phyloP scores from a whole-genome alignment of 148 eudicot genomes.

The Bassia scoparia region DNA sequence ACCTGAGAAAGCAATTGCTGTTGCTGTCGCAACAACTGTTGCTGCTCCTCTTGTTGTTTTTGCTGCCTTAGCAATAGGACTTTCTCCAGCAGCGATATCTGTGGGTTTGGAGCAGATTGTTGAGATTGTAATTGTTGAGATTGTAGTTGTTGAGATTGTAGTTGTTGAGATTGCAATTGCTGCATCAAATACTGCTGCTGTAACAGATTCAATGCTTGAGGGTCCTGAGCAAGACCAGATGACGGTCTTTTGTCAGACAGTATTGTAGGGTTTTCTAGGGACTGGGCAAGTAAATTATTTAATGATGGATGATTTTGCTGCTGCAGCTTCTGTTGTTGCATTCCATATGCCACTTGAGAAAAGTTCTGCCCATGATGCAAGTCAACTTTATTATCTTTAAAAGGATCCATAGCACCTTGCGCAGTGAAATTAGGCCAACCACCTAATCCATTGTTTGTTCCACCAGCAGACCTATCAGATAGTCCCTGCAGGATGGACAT shows the following conservation, averaged over 20 bases:
- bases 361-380: constrained; percentile 49
- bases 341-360: constrained; percentile 49
- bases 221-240: constrained; percentile 70
- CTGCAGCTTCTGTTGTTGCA: constrained; percentile 60
- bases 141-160: constrained; percentile 66
- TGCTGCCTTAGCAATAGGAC: constrained; percentile 73
- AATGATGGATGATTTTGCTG: constrained; percentile 53
- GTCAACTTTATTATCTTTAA: constrained; percentile 57
- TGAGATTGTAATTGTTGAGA: constrained; percentile 71
- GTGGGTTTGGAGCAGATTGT: constrained; percentile 49
- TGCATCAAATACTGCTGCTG: constrained; percentile 84
- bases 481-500: constrained; percentile 68
- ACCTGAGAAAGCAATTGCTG: constrained; percentile 75
- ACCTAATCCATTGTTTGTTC: constrained; percentile 39
- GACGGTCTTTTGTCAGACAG: constrained; percentile 59
- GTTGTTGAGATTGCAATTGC: no score
- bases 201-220: constrained; percentile 61
- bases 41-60: constrained; percentile 83
- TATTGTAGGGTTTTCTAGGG: constrained; percentile 40
- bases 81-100: constrained; percentile 64
- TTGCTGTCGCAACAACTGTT: constrained; percentile 57
- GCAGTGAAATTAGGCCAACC: constrained; percentile 59
- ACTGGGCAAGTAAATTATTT: constrained; percentile 40
- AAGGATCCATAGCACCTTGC: constrained; percentile 51
- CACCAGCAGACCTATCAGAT: constrained; percentile 50